These are phyloP conservation scores for Chara braunii DNA, from an alignment of 139 green algal species.

Conservation along the genomic window DNA sequence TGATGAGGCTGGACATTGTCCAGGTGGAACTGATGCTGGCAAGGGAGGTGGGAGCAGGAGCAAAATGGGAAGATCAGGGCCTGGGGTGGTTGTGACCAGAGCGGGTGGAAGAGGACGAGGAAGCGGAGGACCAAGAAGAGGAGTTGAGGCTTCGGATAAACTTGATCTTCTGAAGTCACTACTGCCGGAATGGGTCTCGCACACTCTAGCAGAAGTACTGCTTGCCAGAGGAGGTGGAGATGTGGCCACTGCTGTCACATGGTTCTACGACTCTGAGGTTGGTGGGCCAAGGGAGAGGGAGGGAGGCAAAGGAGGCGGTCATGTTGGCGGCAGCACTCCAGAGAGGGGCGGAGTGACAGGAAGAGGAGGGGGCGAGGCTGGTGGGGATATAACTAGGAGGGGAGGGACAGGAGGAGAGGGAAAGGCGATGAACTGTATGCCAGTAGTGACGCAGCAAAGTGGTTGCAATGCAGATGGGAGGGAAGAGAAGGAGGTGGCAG, in stretches of 20 bases:
- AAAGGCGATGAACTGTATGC: background rate
- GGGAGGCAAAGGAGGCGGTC: background rate
- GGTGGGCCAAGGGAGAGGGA: background rate
- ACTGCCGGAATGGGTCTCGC: slow-evolving; percentile 6
- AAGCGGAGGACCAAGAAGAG: slow-evolving; percentile 12
- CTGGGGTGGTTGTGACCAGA: no score
- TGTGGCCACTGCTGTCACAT: slow-evolving; percentile 21
- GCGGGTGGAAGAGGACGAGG: background rate
- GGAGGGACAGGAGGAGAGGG: slow-evolving; percentile 3
- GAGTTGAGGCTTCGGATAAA: slow-evolving; percentile 14
- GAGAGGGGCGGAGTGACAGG: background rate
- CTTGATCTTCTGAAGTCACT: slow-evolving; percentile 15
- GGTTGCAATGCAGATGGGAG: background rate
- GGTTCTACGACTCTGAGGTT: slow-evolving; percentile 17
- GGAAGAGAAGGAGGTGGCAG: background rate
- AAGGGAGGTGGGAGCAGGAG: background rate
- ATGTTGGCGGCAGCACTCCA: background rate
- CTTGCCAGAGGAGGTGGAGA: slow-evolving; percentile 19
- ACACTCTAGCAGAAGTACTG: slow-evolving; percentile 4
- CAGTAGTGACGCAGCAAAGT: no score
- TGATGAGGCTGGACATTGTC: no score
- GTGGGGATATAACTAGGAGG: background rate
- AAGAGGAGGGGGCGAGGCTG: background rate
- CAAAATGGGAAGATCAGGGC: no score
- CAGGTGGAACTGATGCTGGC: background rate